Evolutionary conservation across 2,329 filamentous ascomycete species (phyloP).

Genomic region (Nemania serpens): DNA sequence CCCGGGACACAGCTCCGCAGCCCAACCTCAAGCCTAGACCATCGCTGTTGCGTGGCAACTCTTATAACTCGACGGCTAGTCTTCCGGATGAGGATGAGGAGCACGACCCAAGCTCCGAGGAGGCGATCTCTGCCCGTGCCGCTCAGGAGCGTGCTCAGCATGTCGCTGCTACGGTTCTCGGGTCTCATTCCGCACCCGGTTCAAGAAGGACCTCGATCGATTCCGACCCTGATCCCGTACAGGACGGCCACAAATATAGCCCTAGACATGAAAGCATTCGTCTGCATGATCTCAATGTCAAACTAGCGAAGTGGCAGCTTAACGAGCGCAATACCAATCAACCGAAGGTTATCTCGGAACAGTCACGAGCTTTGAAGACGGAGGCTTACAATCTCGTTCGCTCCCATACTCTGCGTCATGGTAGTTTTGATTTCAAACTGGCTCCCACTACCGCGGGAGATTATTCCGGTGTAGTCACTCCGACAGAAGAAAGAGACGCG

Average conservation of each 20-base stretch:
- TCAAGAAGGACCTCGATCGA: conserved; percentile 46
- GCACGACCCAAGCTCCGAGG: conserved; percentile 34
- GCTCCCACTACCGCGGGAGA: conserved; percentile 18
- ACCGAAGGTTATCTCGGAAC: conserved; percentile 28
- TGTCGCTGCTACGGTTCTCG: conserved; percentile 47
- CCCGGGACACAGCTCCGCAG: conserved; percentile 22
- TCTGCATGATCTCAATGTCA: conserved; percentile 40
- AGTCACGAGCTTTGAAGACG: conserved; percentile 39
- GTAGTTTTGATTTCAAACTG: conserved; percentile 28
- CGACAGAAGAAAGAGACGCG: conserved; percentile 46
- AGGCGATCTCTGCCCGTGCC: conserved; percentile 45
- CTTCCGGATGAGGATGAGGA: conserved; percentile 37
- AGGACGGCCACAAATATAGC: conserved; percentile 37
- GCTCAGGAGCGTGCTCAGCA: conserved; percentile 50
- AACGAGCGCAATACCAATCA: conserved; percentile 2
- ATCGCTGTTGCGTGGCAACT: conserved; percentile 50
- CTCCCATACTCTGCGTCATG: conserved; percentile 44
- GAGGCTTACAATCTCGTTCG: conserved; percentile 51
- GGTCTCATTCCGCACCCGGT: conserved; percentile 43
- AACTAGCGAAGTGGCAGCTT: conserved; percentile 17
- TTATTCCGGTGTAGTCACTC: conserved; percentile 33
- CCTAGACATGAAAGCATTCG: conserved; percentile 38
- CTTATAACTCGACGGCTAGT: conserved; percentile 45
- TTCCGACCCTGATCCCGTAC: conserved; percentile 41
- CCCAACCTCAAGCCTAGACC: conserved; percentile 43